Conservation (phyloP, 148 eudicot genomes). For the Camellia lanceoleosa region DNA sequence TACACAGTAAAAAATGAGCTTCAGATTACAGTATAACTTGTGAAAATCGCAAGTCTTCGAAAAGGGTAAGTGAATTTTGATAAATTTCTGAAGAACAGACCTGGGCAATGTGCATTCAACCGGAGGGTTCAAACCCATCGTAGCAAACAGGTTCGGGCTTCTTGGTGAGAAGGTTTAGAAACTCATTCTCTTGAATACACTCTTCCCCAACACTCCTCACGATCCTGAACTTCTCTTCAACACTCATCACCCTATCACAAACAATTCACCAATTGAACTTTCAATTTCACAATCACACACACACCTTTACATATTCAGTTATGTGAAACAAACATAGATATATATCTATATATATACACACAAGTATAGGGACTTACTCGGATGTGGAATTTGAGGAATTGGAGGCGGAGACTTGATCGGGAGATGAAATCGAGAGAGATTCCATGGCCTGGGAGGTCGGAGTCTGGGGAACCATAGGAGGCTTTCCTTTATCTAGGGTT, state of each 20-base stretch:
- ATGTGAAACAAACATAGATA: neutral
- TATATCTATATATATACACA: neutral
- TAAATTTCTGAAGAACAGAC: neutral
- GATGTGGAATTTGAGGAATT: neutral
- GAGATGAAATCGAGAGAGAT: neutral
- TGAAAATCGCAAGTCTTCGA: neutral
- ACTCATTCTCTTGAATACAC: constrained; percentile 53
- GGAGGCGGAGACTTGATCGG: constrained; percentile 3
- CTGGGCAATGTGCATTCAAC: constrained; percentile 61
- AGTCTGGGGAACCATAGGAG: neutral
- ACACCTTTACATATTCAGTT: neutral
- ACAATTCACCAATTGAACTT: constrained; percentile 8
- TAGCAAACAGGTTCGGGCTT: constrained; percentile 55
- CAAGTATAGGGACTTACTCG: neutral
- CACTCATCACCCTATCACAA: constrained; percentile 31
- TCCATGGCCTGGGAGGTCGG: neutral
- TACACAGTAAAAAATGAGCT: neutral
- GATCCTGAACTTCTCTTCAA: constrained; percentile 41
- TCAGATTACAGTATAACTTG: neutral
- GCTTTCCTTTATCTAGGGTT: neutral
- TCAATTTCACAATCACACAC: neutral
- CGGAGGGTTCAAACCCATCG: constrained; percentile 60
- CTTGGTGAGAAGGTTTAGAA: constrained; percentile 35
- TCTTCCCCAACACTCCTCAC: constrained; percentile 58
- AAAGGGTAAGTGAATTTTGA: neutral